phyloP scores from a whole-genome alignment of 2,329 filamentous ascomycete genomes.

The Phialocephala sp. region DNA sequence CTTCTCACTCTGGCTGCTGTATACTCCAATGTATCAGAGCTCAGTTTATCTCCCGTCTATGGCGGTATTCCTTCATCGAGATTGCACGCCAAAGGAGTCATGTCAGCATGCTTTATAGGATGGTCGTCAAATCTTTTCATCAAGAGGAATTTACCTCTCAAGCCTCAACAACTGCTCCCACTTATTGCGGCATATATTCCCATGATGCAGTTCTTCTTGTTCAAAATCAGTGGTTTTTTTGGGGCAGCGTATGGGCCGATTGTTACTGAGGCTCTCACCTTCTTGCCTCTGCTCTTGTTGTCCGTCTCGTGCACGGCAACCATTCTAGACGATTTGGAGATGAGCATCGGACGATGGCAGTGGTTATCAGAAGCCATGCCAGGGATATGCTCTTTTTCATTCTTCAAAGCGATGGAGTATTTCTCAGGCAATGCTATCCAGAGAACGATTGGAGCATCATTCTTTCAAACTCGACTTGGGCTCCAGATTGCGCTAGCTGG shows the following conservation, averaged over 20 bases:
- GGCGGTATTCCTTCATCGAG: constrained; percentile 79
- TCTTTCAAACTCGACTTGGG: constrained; percentile 73
- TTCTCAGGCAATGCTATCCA: constrained; percentile 50
- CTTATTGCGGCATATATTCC: constrained; percentile 79
- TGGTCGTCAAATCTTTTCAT: constrained; percentile 71
- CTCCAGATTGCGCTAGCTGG: constrained; percentile 71
- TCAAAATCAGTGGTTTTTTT: constrained; percentile 66
- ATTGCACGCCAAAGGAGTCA: constrained; percentile 72
- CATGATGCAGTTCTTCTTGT: constrained; percentile 73
- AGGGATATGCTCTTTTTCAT: constrained; percentile 68
- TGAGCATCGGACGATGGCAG: constrained; percentile 55
- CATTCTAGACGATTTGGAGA: constrained; percentile 65
- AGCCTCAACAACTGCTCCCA: constrained; percentile 64
- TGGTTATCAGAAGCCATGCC: constrained; percentile 68
- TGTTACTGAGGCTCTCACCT: constrained; percentile 74
- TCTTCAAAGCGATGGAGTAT: constrained; percentile 57
- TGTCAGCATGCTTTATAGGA: constrained; percentile 70
- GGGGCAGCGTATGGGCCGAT: constrained; percentile 76
- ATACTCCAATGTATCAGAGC: constrained; percentile 73
- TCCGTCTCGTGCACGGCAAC: constrained; percentile 68
- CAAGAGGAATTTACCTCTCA: constrained; percentile 53
- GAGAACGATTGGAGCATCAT: constrained; percentile 61
- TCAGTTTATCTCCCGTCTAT: constrained; percentile 85
- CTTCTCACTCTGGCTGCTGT: constrained; percentile 64
- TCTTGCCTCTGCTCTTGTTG: constrained; percentile 71